phyloP scores from a whole-genome alignment of 805 yeast genomes.

The Komagataella pseudopastoris region DNA sequence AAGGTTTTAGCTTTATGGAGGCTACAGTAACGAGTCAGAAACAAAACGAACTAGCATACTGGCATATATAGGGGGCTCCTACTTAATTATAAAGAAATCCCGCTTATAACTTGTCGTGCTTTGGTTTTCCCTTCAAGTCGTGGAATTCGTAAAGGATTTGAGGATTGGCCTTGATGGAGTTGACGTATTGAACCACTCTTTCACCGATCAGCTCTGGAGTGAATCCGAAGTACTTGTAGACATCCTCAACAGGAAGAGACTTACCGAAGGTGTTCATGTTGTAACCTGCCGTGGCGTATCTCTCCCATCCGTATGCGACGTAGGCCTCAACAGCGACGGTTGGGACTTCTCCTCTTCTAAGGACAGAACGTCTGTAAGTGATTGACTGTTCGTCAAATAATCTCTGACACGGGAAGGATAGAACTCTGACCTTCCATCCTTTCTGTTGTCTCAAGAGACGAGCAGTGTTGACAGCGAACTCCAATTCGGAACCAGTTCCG shows the following conservation, averaged over 20 bases:
- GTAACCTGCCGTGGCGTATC: constrained; percentile 21
- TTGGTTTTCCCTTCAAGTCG: constrained; percentile 4
- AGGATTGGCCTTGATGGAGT: constrained; percentile 5
- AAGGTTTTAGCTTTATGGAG: not conserved
- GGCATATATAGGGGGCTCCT: not conserved
- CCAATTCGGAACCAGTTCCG: constrained; percentile 18
- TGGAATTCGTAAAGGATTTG: constrained; percentile 5
- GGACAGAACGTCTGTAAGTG: constrained; percentile 14
- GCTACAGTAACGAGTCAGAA: not conserved
- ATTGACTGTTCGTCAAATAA: constrained; percentile 16
- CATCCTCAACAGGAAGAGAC: constrained; percentile 19
- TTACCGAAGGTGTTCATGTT: constrained; percentile 20
- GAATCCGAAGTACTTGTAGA: constrained; percentile 19
- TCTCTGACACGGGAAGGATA: constrained; percentile 19
- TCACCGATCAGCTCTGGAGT: constrained; percentile 12
- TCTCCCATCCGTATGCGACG: constrained; percentile 22
- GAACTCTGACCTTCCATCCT: constrained; percentile 15
- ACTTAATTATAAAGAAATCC: not conserved
- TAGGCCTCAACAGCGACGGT: constrained; percentile 20
- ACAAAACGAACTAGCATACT: not conserved
- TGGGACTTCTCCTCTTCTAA: constrained; percentile 15
- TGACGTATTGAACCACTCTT: constrained; percentile 15
- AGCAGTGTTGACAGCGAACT: constrained; percentile 16
- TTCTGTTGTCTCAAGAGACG: constrained; percentile 7
- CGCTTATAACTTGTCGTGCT: constrained; percentile 4